Evolutionary conservation across 345 rosid species (phyloP), one percentile per base, ranked within the genome.

Genomic region (Populus simonii): DNA sequence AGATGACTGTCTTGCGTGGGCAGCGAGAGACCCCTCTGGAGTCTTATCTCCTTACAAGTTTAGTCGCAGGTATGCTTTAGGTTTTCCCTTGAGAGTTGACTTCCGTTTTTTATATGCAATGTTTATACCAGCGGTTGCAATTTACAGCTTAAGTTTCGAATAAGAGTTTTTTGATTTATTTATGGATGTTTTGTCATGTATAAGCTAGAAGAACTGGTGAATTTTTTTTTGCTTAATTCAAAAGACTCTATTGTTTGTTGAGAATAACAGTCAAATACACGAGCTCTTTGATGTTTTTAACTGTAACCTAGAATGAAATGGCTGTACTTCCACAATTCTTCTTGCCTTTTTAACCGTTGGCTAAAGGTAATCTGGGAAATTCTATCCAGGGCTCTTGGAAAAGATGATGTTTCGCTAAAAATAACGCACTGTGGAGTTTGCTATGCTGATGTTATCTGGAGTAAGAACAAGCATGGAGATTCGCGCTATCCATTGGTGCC

Each of bases 361-460:
- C 18, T 4, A 16, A 47, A 47, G 53, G 18, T 47, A 47, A 47
- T 36, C 43, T 16, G 53, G 62, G 15, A 9, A 69, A 33, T 41
- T 23, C 38, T 29, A 27, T 86, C 61, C 86, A 95, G 98, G 91
- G 66, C 88, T 39, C 79, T 90, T 66, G 79, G 87, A 53, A 85
- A 45, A 18, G 91, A 93, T 57, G 99, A 93, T 78, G 86, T 96
- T 79, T 91, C 92, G 8, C 17, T 96, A 61, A 85, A 82, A 9
- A 96, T 96, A 72, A 93, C 97, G 0, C 97, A 96, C 75, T 96
- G 97, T 82, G 98, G 99, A 63, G 81, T 96, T 71, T 96, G 99
- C 83, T 90, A 91, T 83, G 96, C 97, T 75, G 99, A 96, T 85
- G 86, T 89, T 78, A 49, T 82, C 68, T 90, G 96, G 97, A 88